phyloP scores from a whole-genome alignment of 306 rosid genomes.

The Oxytropis ochrocephala region DNA sequence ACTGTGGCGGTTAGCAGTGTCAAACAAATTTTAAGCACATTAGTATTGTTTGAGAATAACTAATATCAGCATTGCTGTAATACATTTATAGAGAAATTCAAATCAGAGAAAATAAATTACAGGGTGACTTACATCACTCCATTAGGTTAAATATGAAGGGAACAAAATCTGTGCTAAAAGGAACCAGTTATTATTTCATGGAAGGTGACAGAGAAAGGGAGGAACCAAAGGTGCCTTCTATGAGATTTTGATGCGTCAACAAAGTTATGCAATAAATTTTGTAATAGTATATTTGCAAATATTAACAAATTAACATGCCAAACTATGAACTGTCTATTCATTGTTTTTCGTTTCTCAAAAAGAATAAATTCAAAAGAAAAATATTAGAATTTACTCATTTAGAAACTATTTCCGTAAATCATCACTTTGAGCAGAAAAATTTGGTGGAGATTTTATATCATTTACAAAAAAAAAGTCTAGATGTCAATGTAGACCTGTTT shows the following conservation, averaged over 20 bases:
- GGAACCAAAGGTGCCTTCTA: background rate
- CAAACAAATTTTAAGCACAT: background rate
- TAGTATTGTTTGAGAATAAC: background rate
- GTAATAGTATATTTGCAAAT: background rate
- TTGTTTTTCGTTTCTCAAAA: background rate
- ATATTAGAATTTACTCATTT: slow-evolving; percentile 2
- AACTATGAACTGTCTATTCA: background rate
- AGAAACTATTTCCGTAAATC: too few species aligned
- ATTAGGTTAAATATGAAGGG: background rate
- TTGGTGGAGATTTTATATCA: slow-evolving; percentile 3
- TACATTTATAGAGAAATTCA: background rate
- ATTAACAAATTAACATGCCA: background rate
- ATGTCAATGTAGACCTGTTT: slow-evolving; percentile 56
- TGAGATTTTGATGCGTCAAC: slow-evolving; percentile 4
- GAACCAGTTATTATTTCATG: background rate
- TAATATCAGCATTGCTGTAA: background rate
- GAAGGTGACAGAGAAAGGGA: background rate
- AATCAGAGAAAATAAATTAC: background rate
- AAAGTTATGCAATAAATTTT: background rate
- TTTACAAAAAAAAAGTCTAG: background rate
- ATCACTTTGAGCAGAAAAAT: background rate
- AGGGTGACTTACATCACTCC: background rate
- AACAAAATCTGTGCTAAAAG: background rate
- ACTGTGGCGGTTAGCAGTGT: background rate
- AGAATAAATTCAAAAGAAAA: background rate